Base-by-base conservation (phyloP, 1,284 basidiomycete genomes). In the Apiotrichum domesticum region DNA sequence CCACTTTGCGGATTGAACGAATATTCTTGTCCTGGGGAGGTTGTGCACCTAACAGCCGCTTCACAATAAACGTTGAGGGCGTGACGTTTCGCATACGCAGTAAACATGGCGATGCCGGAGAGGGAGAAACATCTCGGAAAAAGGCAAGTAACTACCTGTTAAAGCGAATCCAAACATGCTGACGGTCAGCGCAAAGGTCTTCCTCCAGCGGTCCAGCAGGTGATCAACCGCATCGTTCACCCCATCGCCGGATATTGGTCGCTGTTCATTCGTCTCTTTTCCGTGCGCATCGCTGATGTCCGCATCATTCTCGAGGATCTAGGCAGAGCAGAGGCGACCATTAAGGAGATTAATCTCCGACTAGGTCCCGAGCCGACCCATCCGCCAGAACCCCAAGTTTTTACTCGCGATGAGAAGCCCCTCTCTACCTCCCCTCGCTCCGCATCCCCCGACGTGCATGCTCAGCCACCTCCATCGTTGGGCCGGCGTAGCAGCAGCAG, bases 281-380 rank as follows among this genome's bases (percentile, higher is more conserved):
- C 70, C 0, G 33, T 75, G 21, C 64, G 68, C 35, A 49, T 76
- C 32, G 46, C 57, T 35, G 65, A 71, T 47, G 59, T 66, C 35
- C 63, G 67, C 3, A 49, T 75, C 57, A 64, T 72, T 52, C 52
- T 71, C 33, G 70, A 73, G 32, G 70, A 71, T n/a, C 52, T 68
- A 4, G 63, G 68, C 10, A 66, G 65, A 6, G 43, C 71, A 35
- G 71, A 72, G 46, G 39, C 70, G 3, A 62, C 57, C 1, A 34
- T 70, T 32, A 49, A 56, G 3, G 63, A 67, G 11, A 39, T 68
- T 15, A 58, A 53, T 1, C 47, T 67, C 8, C 68, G 68, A 3
- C 58, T 66, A 35, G 62, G 43, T 7, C 39, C 39, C 7, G 51
- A 53, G 11, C 42, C 21, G 35, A 35, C 3, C n/a, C 37, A 15